Evolutionary conservation across 768 basidiomycete genomes (phyloP).

Genomic region (Russula foetens): DNA sequence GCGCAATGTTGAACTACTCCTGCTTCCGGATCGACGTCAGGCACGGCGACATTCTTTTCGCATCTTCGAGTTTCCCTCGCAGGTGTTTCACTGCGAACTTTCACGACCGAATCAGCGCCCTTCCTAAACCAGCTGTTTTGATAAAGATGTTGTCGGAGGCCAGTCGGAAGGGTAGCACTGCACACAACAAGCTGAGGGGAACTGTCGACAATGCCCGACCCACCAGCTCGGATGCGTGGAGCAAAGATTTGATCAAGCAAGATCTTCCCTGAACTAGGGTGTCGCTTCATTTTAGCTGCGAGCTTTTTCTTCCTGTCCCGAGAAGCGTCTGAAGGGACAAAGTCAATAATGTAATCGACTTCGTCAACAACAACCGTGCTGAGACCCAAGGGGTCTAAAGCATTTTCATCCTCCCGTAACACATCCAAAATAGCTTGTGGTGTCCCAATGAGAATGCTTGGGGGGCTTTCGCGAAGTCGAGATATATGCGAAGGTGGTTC

Average conservation of each 20-base stretch:
- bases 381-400: slow-evolving; percentile 39
- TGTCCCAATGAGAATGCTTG: slow-evolving; percentile 65
- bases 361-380: slow-evolving; percentile 66
- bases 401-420: slow-evolving; percentile 34
- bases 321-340: slow-evolving; percentile 37
- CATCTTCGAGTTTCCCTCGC: neutral
- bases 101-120: slow-evolving; percentile 16
- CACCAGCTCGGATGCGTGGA: slow-evolving; percentile 21
- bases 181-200: slow-evolving; percentile 55
- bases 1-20: slow-evolving; percentile 41
- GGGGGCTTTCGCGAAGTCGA: slow-evolving; percentile 27
- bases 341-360: slow-evolving; percentile 62
- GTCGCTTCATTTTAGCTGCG: slow-evolving; percentile 37
- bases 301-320: slow-evolving; percentile 33
- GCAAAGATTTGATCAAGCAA: slow-evolving; percentile 51
- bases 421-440: slow-evolving; percentile 61
- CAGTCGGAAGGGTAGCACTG: slow-evolving; percentile 60
- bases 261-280: slow-evolving; percentile 50
- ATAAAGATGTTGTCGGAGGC: slow-evolving; percentile 43
- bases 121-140: slow-evolving; percentile 51
- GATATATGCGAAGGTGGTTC: slow-evolving; percentile 31
- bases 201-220: slow-evolving; percentile 22
- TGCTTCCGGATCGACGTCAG: neutral
- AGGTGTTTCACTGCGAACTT: slow-evolving; percentile 16
- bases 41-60: neutral